phyloP scores from a whole-genome alignment of 169 alveolate species.

The Babesia sp. region DNA sequence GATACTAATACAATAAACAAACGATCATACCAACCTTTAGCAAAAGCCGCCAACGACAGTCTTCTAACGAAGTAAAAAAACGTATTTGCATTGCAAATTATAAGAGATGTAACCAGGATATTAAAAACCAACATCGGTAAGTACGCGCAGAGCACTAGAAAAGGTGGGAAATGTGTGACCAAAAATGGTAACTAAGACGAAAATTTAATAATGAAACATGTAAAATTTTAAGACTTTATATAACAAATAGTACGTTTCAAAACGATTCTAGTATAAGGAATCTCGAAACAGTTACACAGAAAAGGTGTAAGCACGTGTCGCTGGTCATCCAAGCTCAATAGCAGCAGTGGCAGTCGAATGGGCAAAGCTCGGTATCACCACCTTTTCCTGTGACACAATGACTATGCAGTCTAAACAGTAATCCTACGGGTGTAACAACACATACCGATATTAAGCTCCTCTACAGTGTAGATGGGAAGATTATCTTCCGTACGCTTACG shows the following conservation, averaged over 20 bases:
- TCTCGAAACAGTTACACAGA: background rate
- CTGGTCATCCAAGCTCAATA: slow-evolving; percentile 26
- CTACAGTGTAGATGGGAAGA: slow-evolving; percentile 74
- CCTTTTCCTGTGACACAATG: slow-evolving; percentile 67
- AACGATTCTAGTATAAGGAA: background rate
- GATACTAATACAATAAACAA: background rate
- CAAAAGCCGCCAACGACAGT: slow-evolving; percentile 41
- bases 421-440: background rate
- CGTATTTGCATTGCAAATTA: slow-evolving; percentile 33
- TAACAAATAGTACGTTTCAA: too few species aligned
- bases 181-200: background rate
- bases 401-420: background rate
- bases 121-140: background rate
- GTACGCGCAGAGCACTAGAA: background rate
- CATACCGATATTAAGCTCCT: slow-evolving; percentile 78
- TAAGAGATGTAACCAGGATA: background rate
- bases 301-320: background rate
- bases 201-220: background rate
- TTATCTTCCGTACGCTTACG: slow-evolving; percentile 71
- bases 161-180: background rate
- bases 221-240: background rate
- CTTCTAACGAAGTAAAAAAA: slow-evolving; percentile 10
- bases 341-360: slow-evolving; percentile 78
- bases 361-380: slow-evolving; percentile 77
- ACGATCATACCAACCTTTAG: slow-evolving; percentile 24